Evolutionary conservation across 163 green algal species (phyloP), one percentile per base, ranked within the genome.

Genomic region (Trebouxia gelatinosa): DNA sequence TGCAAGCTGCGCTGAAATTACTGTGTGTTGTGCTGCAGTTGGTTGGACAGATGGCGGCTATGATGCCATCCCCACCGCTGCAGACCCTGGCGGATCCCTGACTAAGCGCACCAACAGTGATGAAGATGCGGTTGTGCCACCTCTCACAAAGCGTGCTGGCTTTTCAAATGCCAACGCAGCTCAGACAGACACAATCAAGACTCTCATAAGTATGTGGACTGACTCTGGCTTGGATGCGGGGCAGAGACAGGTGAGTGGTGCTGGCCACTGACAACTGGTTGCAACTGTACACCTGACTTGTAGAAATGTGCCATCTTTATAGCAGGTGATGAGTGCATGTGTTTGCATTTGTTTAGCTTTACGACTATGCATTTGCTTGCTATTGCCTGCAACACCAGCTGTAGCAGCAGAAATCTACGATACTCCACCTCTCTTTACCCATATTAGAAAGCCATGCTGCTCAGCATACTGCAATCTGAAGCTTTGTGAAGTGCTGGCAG

Each of bases 11-110:
- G 13, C 43, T 54, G 43, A 54, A 9, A 54, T 23, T 54, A 54
- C 13, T 54, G 43, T 54, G 43, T 54, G 11, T 54, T 54, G 11
- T 54, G 43, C 9, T 66, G 57, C 57, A 66, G 57, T 32, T 66
- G 57, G 57, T n/a, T 66, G n/a, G 26, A 66, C 57, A 32, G 57
- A 32, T 32, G 57, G n/a, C 9, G 57, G 57, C n/a, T 66, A 66
- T 66, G 57, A 66, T 66, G 23, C 26, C 57, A 32, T 66, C 57
- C 57, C 57, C 57, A 29, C n/a, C 57, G 9, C 57, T 32, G 57
- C 57, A 37, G 57, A 66, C 57, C 57, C 57, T 66, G 17, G 17
- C 17, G n/a, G n/a, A 29, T 6, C 13, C n/a, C 57, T 66, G 6
- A 32, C 57, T 6, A 66, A 66, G 57, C 17, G 57, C 13, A 11